Base-by-base conservation (phyloP, 2,329 filamentous ascomycete genomes). In the Falciphora oryzae region DNA sequence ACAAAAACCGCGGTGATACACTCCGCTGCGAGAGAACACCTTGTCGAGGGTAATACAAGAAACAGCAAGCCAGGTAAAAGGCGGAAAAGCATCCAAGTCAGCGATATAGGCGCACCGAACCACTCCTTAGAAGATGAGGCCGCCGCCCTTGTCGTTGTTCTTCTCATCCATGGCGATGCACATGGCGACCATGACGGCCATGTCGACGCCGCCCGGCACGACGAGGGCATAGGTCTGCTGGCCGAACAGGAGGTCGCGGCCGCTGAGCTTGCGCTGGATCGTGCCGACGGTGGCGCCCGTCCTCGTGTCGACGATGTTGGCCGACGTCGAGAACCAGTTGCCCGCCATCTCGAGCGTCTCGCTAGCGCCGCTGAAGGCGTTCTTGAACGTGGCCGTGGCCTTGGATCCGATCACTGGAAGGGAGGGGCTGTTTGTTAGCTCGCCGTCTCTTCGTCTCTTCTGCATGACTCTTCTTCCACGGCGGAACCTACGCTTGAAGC, bases 101-200 rank as follows among this genome's bases (percentile, higher is more conserved):
- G n/a, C n/a, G 11, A 28, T 6, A 13, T 22, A 11, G n/a, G 4
- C 10, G 8, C 56, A 4, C 56, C 53, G 22, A 16, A 22, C 14
- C 14, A 16, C n/a, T 4, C 11, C 27, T 27, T 16, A 57, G 8
- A 57, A 57, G n/a, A 57, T 27, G n/a, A 59, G 16, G 28, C 57
- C 57, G 38, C 38, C 38, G 25, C 16, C 16, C 25, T 62, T 65
- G 64, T 84, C 80, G 61, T 86, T 84, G 65, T 88, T 83, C 77
- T 82, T 83, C 80, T 90, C 87, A 68, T 91, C 89, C 66, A 91
- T 76, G 66, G 83, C 86, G 63, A 91, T 86, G 71, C 87, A 90
- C 70, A 91, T 77, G 14, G 88, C 89, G 0, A 81, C 85, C 68
- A 91, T 83, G 60, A 91, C 71, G 4, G 85, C 83, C 74, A 89